phyloP scores from a whole-genome alignment of 2,329 filamentous ascomycete genomes.

The Fusarium ramigenum region DNA sequence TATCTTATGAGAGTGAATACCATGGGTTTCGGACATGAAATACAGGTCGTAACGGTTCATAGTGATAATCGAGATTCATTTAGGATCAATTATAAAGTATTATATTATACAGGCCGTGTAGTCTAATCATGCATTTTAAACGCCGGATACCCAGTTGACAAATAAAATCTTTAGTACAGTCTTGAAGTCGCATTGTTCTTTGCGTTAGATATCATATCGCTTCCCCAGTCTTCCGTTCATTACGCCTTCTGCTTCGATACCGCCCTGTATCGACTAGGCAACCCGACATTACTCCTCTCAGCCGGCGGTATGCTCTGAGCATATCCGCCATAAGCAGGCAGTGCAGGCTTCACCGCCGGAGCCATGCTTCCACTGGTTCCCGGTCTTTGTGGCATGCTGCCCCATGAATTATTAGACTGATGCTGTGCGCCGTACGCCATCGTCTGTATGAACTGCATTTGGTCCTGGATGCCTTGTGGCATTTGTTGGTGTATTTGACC shows the following conservation, averaged over 20 bases:
- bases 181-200: not conserved
- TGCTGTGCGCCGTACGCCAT: not conserved
- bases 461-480: constrained; percentile 5
- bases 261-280: constrained; percentile 22
- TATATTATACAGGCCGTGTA: not conserved
- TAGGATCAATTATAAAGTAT: no score
- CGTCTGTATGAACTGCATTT: constrained; percentile 14
- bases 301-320: constrained; percentile 12
- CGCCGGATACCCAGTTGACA: not conserved
- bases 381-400: not conserved
- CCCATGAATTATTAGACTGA: not conserved
- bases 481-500: constrained; percentile 15
- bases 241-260: constrained; percentile 13
- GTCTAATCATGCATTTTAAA: not conserved
- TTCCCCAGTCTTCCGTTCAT: not conserved
- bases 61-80: not conserved
- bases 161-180: not conserved
- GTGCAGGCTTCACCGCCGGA: not conserved
- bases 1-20: not conserved
- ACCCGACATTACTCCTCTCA: constrained; percentile 21
- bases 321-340: constrained; percentile 23
- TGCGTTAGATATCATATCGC: not conserved
- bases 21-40: no score
- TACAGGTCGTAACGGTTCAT: not conserved
- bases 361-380: not conserved